A percentile compares a stretch with the other conserved stretches of the same genome.
phyloP scores from a whole-genome alignment of 106 monocot genomes.

The Narthecium ossifragum region DNA sequence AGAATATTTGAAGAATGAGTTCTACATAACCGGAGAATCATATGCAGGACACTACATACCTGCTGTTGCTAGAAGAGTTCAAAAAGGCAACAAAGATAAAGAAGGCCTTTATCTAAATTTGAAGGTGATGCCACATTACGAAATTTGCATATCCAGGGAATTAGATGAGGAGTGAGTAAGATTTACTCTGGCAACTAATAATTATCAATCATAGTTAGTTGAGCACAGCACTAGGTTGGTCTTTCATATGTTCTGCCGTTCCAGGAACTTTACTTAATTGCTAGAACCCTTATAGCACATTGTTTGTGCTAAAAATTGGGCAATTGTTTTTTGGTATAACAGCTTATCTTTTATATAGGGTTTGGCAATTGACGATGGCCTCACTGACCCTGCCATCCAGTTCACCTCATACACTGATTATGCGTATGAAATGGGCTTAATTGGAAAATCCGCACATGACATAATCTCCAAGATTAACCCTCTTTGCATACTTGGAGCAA shows the following conservation, averaged over 20 bases:
- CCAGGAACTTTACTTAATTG: not conserved
- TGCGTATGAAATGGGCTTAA: slow-evolving; percentile 41
- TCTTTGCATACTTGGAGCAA: slow-evolving; percentile 26
- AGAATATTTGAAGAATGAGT: slow-evolving; percentile 28
- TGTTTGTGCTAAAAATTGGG: too few species aligned
- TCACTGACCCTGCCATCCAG: slow-evolving; percentile 45
- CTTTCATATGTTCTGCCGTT: not conserved
- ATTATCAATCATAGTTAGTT: too few species aligned
- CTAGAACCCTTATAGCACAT: not conserved
- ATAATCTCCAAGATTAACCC: slow-evolving; percentile 38
- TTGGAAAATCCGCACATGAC: slow-evolving; percentile 19
- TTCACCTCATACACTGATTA: slow-evolving; percentile 51
- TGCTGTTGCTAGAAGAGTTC: slow-evolving; percentile 42
- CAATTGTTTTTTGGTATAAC: too few species aligned
- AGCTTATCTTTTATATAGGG: slow-evolving; percentile 32
- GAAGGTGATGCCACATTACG: slow-evolving; percentile 36
- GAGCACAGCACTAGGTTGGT: too few species aligned
- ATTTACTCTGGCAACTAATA: too few species aligned
- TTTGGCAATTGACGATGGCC: slow-evolving; percentile 50
- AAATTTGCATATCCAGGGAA: too few species aligned
- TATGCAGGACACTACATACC: slow-evolving; percentile 49
- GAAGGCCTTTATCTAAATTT: slow-evolving; percentile 39
- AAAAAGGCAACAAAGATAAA: slow-evolving; percentile 46
- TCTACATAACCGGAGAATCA: slow-evolving; percentile 43
- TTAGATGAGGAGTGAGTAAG: too few species aligned